These are phyloP conservation scores for Aspergillus udagawae DNA, from an alignment of 2,329 filamentous ascomycete genomes.

Conservation along the genomic window DNA sequence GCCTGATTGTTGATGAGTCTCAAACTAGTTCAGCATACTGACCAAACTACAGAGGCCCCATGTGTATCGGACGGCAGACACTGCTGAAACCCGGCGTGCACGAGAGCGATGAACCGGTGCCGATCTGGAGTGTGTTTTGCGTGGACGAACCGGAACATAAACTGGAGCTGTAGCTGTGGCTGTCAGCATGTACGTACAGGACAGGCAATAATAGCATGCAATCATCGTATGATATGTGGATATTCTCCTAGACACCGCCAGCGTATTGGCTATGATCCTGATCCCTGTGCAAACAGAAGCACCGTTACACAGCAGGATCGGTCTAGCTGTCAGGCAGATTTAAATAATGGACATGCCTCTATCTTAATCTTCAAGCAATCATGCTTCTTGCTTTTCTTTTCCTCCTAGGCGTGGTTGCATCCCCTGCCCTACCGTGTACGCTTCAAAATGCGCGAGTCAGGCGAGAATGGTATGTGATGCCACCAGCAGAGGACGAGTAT, in stretches of 20 bases:
- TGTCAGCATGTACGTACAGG: not conserved
- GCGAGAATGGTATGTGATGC: constrained; percentile 7
- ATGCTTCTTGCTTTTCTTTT: not conserved
- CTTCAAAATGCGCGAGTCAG: not conserved
- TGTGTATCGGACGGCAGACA: not conserved
- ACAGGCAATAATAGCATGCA: no score
- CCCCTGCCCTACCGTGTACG: not conserved
- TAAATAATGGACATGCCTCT: no score
- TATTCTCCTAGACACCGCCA: no score
- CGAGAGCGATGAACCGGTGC: not conserved
- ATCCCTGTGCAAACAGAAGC: no score
- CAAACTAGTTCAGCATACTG: not conserved
- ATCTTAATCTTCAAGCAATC: no score
- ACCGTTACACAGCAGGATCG: no score
- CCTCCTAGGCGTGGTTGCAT: not conserved
- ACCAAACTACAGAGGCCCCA: not conserved
- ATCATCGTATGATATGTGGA: no score
- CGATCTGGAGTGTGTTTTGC: constrained; percentile 1
- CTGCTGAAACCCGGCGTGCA: not conserved
- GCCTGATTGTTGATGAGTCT: not conserved
- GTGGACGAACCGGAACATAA: not conserved
- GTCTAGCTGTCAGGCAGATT: no score
- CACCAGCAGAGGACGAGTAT: no score
- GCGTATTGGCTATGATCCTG: no score
- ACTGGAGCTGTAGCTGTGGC: not conserved